Evolutionary conservation across 2,329 filamentous ascomycete genomes (phyloP).

Genomic region (Trichophyton equinum): DNA sequence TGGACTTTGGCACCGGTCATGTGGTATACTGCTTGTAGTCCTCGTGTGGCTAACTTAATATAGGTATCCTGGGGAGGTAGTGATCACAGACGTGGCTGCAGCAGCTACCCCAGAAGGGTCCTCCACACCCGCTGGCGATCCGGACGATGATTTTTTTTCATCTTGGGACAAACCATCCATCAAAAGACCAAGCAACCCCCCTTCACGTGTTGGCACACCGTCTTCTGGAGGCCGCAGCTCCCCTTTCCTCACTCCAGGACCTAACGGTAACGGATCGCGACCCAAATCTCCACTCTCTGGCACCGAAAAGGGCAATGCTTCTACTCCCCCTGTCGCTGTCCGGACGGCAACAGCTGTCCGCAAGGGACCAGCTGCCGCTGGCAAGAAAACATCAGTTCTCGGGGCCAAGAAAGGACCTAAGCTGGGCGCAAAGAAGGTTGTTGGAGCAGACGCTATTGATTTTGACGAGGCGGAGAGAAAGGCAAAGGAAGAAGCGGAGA

Average conservation of each 20-base stretch:
- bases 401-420: constrained; percentile 72
- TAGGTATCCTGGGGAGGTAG: constrained; percentile 73
- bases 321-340: constrained; percentile 49
- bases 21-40: neutral
- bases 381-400: constrained; percentile 75
- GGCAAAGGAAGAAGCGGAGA: constrained; percentile 92
- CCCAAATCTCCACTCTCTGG: constrained; percentile 68
- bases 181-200: constrained; percentile 87
- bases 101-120: constrained; percentile 50
- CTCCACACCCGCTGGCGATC: constrained; percentile 67
- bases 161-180: constrained; percentile 98
- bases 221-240: constrained; percentile 71
- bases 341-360: constrained; percentile 69
- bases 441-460: constrained; percentile 62
- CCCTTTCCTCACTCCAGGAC: constrained; percentile 68
- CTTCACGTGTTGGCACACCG: constrained; percentile 79
- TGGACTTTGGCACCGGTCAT: neutral
- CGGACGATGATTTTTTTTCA: constrained; percentile 91
- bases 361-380: constrained; percentile 52
- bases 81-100: constrained; percentile 60
- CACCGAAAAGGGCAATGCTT: constrained; percentile 40
- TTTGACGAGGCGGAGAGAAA: constrained; percentile 97
- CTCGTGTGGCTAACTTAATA: constrained; percentile 9
- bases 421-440: constrained; percentile 86
- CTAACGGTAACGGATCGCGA: constrained; percentile 58